Evolutionary conservation across 1,284 basidiomycete genomes (phyloP).

Genomic region (Apiotrichum laibachii): DNA sequence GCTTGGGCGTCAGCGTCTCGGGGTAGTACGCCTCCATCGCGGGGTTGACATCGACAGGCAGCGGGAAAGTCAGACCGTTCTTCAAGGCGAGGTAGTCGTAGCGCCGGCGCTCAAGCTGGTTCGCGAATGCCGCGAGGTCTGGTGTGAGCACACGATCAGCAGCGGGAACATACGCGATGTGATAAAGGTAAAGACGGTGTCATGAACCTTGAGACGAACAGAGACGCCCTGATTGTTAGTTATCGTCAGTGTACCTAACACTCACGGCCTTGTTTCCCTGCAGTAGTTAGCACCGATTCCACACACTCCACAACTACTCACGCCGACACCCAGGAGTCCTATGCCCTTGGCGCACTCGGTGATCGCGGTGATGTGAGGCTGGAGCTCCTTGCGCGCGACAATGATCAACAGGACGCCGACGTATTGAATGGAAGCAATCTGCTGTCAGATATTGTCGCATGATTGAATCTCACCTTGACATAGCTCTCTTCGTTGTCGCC

Average conservation of each 20-base stretch:
- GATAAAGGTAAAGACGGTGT: slow-evolving; percentile 56
- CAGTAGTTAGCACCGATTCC: slow-evolving; percentile 31
- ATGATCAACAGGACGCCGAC: slow-evolving; percentile 57
- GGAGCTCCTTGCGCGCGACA: slow-evolving; percentile 52
- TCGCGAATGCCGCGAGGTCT: slow-evolving; percentile 59
- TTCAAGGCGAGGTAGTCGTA: slow-evolving; percentile 37
- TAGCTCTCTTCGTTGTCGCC: slow-evolving; percentile 49
- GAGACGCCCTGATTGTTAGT: slow-evolving; percentile 41
- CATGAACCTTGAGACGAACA: slow-evolving; percentile 38
- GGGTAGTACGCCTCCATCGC: slow-evolving; percentile 37
- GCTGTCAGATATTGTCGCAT: slow-evolving; percentile 1
- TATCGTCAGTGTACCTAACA: neutral
- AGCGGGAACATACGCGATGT: slow-evolving; percentile 57
- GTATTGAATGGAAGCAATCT: slow-evolving; percentile 40
- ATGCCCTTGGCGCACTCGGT: slow-evolving; percentile 41
- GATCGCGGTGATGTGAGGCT: slow-evolving; percentile 25
- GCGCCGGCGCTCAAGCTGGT: slow-evolving; percentile 54
- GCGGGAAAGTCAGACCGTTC: slow-evolving; percentile 31
- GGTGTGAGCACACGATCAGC: neutral
- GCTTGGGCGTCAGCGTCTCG: slow-evolving; percentile 9
- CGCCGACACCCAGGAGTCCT: slow-evolving; percentile 44
- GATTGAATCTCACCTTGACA: slow-evolving; percentile 26
- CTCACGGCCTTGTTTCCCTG: slow-evolving; percentile 40
- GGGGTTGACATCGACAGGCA: slow-evolving; percentile 26
- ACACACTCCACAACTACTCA: slow-evolving; percentile 17